These are phyloP conservation scores for Pseudogymnoascus sp. DNA, from an alignment of 2,329 filamentous ascomycete species.

Conservation along the genomic window DNA sequence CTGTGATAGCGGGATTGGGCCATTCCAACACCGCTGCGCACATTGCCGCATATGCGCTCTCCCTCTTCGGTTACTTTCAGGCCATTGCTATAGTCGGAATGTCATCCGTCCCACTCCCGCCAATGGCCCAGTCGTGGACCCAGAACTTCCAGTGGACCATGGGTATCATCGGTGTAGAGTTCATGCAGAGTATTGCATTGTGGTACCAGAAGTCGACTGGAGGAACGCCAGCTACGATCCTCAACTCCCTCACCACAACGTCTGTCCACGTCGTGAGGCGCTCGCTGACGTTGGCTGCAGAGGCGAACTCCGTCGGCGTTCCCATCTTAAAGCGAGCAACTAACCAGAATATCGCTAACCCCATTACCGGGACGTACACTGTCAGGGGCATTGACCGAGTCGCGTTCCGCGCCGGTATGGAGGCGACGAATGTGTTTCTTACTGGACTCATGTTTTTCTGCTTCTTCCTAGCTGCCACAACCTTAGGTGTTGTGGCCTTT, in stretches of 20 bases:
- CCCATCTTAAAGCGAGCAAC: conserved; percentile 29
- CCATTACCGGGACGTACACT: conserved; percentile 46
- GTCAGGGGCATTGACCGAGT: conserved; percentile 84
- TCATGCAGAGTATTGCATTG: conserved; percentile 79
- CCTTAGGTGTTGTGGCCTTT: conserved; percentile 65
- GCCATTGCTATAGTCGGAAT: conserved; percentile 86
- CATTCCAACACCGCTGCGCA: conserved; percentile 93
- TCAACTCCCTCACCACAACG: conserved; percentile 62
- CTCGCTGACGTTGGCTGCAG: conserved; percentile 22
- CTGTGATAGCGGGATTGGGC: conserved; percentile 79
- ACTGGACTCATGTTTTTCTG: conserved; percentile 86
- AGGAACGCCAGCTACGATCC: conserved; percentile 68
- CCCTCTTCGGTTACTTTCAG: conserved; percentile 90
- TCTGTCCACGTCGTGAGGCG: conserved; percentile 70
- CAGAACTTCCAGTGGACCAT: conserved; percentile 98
- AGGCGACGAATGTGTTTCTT: conserved; percentile 86
- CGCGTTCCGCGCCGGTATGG: conserved; percentile 75
- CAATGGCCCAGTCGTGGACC: conserved; percentile 85
- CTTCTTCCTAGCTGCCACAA: conserved; percentile 68
- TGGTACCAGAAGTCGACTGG: conserved; percentile 96
- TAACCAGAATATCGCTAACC: conserved; percentile 47
- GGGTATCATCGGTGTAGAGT: conserved; percentile 83
- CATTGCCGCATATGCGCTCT: conserved; percentile 85
- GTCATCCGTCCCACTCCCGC: conserved; percentile 70
- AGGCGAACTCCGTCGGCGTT: conserved; percentile 9